phyloP scores from a whole-genome alignment of 192 early-diverging fungal species.

The Mortierella claussenii region DNA sequence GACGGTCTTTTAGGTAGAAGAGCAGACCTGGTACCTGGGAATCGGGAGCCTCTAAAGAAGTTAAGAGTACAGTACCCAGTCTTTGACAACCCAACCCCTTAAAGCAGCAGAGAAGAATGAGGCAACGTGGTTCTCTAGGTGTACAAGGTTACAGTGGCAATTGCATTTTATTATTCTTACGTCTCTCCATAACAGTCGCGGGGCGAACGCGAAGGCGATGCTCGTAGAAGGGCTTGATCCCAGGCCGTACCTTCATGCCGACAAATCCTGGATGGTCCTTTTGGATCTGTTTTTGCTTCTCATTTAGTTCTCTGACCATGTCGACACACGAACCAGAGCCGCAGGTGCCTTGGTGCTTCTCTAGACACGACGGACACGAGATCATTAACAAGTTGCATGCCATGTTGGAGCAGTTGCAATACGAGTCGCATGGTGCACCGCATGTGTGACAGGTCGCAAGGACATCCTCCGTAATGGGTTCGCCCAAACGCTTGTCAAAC shows the following conservation, averaged over 20 bases:
- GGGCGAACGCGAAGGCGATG: slow-evolving; percentile 43
- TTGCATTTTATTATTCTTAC: slow-evolving; percentile 36
- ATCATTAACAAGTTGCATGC: slow-evolving; percentile 80
- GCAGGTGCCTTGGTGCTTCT: slow-evolving; percentile 61
- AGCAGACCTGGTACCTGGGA: no score
- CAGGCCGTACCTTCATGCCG: slow-evolving; percentile 40
- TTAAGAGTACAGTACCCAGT: no score
- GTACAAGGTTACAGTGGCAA: no score
- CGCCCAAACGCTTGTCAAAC: slow-evolving; percentile 82
- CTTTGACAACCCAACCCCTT: no score
- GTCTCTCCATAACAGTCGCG: slow-evolving; percentile 17
- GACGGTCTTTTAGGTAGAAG: no score
- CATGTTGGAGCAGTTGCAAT: slow-evolving; percentile 78
- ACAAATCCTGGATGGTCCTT: slow-evolving; percentile 29
- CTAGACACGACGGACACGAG: slow-evolving; percentile 67
- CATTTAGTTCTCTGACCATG: slow-evolving; percentile 49
- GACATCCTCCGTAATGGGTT: slow-evolving; percentile 73
- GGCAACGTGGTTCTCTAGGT: no score
- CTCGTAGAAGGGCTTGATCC: slow-evolving; percentile 36
- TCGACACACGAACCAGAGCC: slow-evolving; percentile 59
- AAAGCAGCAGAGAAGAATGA: no score
- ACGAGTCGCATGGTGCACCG: slow-evolving; percentile 67
- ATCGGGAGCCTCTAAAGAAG: no score
- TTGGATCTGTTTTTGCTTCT: slow-evolving; percentile 34
- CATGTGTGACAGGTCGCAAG: slow-evolving; percentile 77